Evolutionary conservation across 2,329 filamentous ascomycete species (phyloP), one percentile per base, ranked within the genome.

Genomic region (Penicillium oxalicum): DNA sequence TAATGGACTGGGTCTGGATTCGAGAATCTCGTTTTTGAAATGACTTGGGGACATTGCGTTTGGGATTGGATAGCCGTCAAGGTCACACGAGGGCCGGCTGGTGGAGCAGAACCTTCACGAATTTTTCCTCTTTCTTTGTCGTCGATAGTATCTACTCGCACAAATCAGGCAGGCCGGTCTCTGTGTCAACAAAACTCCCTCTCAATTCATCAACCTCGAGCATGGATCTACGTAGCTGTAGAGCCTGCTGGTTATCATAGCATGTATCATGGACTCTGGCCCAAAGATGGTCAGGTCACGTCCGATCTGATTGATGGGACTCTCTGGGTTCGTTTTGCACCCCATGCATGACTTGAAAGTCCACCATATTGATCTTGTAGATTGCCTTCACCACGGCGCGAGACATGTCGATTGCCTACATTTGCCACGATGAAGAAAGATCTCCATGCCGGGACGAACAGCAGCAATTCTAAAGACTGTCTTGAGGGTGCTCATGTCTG

Each of bases 101-200:
- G 18, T 32, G 40, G 47, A 18, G 45, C 47, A 36, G 46, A 48
- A 46, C 12, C 42, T 50, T 53, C 47, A 54, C 50, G 54, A 49
- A 49, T 52, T 49, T 46, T 50, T 56, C 18, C 18, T 18, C 18
- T 18, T 18, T 18, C 18, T 42, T 45, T 49, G 27, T 52, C 42
- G 46, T 44, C 52, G 48, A 55, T 59, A 57, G 54, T 29, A 43
- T 5, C n/a, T 43, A 43, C 40, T 43, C 32, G 40, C 55, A 60
- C 57, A 61, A 60, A 56, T 49, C 55, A 56, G 55, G 50, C 59
- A 52, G 50, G 56, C 44, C 53, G 46, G 50, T 57, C 53, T 55
- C 43, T 39, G 43, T 45, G 35, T 45, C 28, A 11, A 35, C 32
- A 26, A 38, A 25, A 11, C 18, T 32, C 25, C 24, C 29, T 26